Base-by-base conservation (phyloP, 352 stramenopile species). In the Globisporangium takayamanum region DNA sequence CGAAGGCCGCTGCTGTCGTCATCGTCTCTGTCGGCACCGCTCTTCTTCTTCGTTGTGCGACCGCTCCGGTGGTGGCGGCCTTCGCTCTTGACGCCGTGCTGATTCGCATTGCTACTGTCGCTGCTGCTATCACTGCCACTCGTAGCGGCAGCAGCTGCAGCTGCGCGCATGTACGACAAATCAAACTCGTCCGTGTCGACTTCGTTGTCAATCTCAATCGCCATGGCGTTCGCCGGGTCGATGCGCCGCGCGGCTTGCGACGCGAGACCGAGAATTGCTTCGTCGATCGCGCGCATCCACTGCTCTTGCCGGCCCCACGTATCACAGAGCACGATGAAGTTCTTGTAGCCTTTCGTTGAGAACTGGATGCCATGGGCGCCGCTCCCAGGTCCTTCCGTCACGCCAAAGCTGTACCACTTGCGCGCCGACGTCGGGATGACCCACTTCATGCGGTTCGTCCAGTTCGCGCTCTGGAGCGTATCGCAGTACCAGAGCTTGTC, bases 401-500 rank as follows among this genome's bases (percentile, higher is more conserved):
- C 73, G 0, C 84, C 84, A 60, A 94, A 94, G 59, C 77, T 91
- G 64, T 94, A 94, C 85, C 85, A 94, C 57, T 94, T 94, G 7
- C 83, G 80, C 16, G 84, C 81, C 2, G 83, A 92, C 8, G 83
- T 94, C 1, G 85, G 85, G 42, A 94, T 91, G 52, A 94, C 83
- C 85, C 85, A 94, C 64, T 94, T 94, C 85, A 94, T 93, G n/a
- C 85, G 82, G 36, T 70, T 92, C 36, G 78, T 64, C 85, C 85
- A 94, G 59, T 94, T 94, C 0, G 85, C 65, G 22, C 78, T 92
- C 56, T 89, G 75, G 33, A 94, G 61, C 8, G 85, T 92, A 51
- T 94, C 85, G 53, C 85, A 94, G 53, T 93, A 94, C 85, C 85
- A 94, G 1, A 94, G 64, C 58, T 94, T 93, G 67, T 92, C 85